Percentiles rank a stretch among this genome's conserved stretches.
phyloP scores from a whole-genome alignment of 805 yeast species.

The Ogataea trehalophila region DNA sequence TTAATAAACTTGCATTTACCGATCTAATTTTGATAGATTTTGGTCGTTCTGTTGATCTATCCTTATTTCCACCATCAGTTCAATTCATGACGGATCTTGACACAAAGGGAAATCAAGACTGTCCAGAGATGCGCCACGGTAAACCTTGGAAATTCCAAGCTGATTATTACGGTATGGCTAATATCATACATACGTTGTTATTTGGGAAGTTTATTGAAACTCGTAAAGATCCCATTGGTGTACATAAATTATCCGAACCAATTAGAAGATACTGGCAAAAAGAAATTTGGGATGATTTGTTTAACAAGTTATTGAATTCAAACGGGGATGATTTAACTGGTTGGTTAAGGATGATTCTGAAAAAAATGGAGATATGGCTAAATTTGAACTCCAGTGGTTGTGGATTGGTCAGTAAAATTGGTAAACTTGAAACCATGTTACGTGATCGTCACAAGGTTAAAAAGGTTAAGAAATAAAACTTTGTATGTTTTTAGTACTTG shows the following conservation, averaged over 20 bases:
- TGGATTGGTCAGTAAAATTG: constrained; percentile 7
- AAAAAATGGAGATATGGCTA: constrained; percentile 14
- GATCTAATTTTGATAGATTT: constrained; percentile 58
- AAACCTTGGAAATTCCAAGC: constrained; percentile 72
- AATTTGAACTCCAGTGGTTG: constrained; percentile 6
- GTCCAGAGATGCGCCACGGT: constrained; percentile 59
- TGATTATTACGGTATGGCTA: constrained; percentile 81
- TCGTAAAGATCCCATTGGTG: constrained; percentile 19
- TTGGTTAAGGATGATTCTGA: constrained; percentile 1
- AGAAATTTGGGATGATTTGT: constrained; percentile 64
- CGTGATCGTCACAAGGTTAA: background rate
- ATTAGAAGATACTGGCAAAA: constrained; percentile 75
- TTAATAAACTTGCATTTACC: constrained; percentile 10
- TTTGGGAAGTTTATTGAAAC: constrained; percentile 61
- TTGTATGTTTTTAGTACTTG: too few species aligned
- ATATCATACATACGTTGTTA: constrained; percentile 64
- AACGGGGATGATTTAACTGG: constrained; percentile 1
- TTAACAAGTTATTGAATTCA: constrained; percentile 62
- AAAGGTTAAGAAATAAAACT: background rate
- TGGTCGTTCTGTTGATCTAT: constrained; percentile 73
- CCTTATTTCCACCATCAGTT: constrained; percentile 44
- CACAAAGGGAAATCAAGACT: constrained; percentile 57
- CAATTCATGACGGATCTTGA: constrained; percentile 58
- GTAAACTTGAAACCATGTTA: background rate
- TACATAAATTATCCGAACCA: constrained; percentile 36